Conservation (phyloP, 2,329 filamentous ascomycete genomes). For the Plectosphaerella cucumerina region DNA sequence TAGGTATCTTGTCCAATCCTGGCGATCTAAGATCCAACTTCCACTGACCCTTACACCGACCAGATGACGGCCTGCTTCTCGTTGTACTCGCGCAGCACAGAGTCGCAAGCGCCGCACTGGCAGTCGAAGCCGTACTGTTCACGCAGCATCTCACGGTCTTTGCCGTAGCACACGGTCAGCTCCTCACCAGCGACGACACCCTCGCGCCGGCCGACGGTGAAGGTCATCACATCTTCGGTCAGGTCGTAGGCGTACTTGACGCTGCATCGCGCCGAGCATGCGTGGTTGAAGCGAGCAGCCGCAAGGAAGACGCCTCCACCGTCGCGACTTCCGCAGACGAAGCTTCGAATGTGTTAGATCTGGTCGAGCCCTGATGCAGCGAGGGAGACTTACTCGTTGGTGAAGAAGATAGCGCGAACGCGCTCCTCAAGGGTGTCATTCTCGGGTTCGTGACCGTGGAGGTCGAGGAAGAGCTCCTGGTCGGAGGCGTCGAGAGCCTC, state of each 20-base stretch:
- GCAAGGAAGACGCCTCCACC: conserved; percentile 41
- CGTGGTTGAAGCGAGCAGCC: conserved; percentile 56
- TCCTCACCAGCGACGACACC: conserved; percentile 39
- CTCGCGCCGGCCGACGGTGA: conserved; percentile 29
- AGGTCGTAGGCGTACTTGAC: conserved; percentile 39
- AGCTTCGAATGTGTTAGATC: conserved; percentile 15
- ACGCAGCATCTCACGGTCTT: conserved; percentile 30
- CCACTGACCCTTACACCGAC: too few relatives aligned
- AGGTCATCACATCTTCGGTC: conserved; percentile 27
- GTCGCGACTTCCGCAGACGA: conserved; percentile 17
- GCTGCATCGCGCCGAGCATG: conserved; percentile 40
- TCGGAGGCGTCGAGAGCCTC: conserved; percentile 22
- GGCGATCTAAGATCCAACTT: too few relatives aligned
- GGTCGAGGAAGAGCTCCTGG: conserved; percentile 27
- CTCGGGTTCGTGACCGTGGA: conserved; percentile 29
- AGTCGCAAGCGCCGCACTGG: conserved; percentile 40
- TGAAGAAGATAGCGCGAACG: conserved; percentile 35
- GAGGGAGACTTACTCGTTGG: conserved; percentile 38
- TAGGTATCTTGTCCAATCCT: too few relatives aligned
- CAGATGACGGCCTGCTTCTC: background rate
- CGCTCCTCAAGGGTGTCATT: conserved; percentile 19
- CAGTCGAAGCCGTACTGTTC: conserved; percentile 49
- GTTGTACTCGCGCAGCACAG: background rate
- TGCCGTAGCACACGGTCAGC: conserved; percentile 47
- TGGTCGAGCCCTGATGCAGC: too few relatives aligned